phyloP scores from a whole-genome alignment of 2,329 filamentous ascomycete genomes.

The Colletotrichum liaoningense region DNA sequence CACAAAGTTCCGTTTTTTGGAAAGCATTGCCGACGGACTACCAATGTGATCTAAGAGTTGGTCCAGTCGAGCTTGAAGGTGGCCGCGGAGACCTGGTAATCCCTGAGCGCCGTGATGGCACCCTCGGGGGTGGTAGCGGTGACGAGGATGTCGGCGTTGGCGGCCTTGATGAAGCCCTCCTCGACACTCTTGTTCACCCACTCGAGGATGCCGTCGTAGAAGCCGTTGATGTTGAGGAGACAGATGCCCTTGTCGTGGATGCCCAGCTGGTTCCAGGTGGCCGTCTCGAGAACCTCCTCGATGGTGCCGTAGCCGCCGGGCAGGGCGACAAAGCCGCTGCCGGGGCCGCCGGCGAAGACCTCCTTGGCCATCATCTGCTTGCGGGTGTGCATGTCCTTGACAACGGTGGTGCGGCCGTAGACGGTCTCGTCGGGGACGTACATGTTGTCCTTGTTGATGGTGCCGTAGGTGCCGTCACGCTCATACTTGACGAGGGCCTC shows the following conservation, averaged over 20 bases:
- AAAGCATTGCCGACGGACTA: background rate
- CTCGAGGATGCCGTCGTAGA: slow-evolving; percentile 86
- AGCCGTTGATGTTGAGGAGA: slow-evolving; percentile 88
- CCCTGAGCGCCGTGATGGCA: slow-evolving; percentile 75
- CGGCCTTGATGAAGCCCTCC: slow-evolving; percentile 79
- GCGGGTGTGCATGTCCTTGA: slow-evolving; percentile 95
- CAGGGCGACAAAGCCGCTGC: slow-evolving; percentile 89
- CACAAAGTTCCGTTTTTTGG: background rate
- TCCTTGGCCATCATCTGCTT: slow-evolving; percentile 94
- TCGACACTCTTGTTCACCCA: slow-evolving; percentile 84
- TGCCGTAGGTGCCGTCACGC: slow-evolving; percentile 69
- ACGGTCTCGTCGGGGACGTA: slow-evolving; percentile 71
- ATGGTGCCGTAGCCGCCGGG: slow-evolving; percentile 93
- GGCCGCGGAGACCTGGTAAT: slow-evolving; percentile 81
- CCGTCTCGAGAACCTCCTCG: slow-evolving; percentile 93
- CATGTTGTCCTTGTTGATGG: slow-evolving; percentile 58
- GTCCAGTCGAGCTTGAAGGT: slow-evolving; percentile 88
- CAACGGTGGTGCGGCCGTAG: slow-evolving; percentile 89
- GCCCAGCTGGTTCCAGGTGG: slow-evolving; percentile 95
- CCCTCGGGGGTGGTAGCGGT: slow-evolving; percentile 80
- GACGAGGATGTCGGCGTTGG: slow-evolving; percentile 81
- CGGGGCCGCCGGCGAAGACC: slow-evolving; percentile 83
- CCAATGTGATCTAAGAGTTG: slow-evolving; percentile 44
- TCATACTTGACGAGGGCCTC: slow-evolving; percentile 85
- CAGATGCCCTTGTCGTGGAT: slow-evolving; percentile 87